These are phyloP conservation scores for Triadica sebifera DNA, from an alignment of 345 rosid genomes.

Conservation along the genomic window DNA sequence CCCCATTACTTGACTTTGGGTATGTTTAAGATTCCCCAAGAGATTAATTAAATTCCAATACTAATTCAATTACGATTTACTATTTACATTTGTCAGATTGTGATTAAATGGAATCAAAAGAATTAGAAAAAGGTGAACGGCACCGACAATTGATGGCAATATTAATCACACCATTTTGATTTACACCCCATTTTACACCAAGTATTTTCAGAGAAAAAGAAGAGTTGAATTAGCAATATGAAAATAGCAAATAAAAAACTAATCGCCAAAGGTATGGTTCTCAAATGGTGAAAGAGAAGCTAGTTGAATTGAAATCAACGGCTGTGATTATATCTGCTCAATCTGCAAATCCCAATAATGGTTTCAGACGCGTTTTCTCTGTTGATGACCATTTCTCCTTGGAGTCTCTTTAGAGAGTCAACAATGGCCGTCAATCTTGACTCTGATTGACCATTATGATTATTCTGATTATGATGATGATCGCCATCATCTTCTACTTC, in stretches of 20 bases:
- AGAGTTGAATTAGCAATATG: background rate
- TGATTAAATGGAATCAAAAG: too few species aligned
- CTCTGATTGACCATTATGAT: slow-evolving; percentile 17
- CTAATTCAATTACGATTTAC: too few species aligned
- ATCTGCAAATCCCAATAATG: slow-evolving; percentile 26
- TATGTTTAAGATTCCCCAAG: too few species aligned
- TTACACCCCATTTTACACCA: background rate
- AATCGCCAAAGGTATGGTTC: slow-evolving; percentile 10
- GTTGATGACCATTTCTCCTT: slow-evolving; percentile 23
- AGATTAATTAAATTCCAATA: too few species aligned
- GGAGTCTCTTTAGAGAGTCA: slow-evolving; percentile 34
- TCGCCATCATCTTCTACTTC: background rate
- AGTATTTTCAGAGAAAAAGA: background rate
- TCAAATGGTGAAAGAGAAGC: background rate
- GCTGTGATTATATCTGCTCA: slow-evolving; percentile 35
- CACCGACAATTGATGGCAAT: too few species aligned
- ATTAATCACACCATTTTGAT: background rate
- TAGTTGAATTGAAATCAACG: slow-evolving; percentile 21
- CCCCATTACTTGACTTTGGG: too few species aligned
- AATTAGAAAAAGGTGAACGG: too few species aligned
- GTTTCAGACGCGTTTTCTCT: slow-evolving; percentile 33
- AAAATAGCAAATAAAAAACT: background rate
- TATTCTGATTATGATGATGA: slow-evolving; percentile 1
- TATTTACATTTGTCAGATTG: too few species aligned
- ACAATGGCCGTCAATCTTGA: slow-evolving; percentile 40